Conservation (phyloP, 2,329 filamentous ascomycete genomes). For the Curvularia spicifera region DNA sequence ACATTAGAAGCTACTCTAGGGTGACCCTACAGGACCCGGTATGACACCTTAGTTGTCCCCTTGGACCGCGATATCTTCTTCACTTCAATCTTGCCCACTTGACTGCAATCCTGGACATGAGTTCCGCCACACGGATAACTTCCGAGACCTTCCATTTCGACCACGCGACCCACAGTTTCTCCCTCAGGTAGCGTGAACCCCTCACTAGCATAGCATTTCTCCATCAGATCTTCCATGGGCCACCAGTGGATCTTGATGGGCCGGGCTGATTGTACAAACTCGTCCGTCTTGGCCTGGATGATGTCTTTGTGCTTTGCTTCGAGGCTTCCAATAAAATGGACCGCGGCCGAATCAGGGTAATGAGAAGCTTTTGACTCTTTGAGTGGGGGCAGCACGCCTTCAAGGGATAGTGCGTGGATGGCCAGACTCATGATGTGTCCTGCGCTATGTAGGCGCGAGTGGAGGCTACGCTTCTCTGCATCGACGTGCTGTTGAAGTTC, state of each 20-base stretch:
- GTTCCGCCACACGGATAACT: slow-evolving; percentile 78
- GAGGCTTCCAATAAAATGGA: slow-evolving; percentile 71
- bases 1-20: neutral
- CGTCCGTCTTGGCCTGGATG: slow-evolving; percentile 68
- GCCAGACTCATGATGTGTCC: slow-evolving; percentile 75
- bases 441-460: slow-evolving; percentile 74
- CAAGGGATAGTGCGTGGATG: slow-evolving; percentile 64
- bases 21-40: slow-evolving; percentile 37
- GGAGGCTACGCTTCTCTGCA: slow-evolving; percentile 63
- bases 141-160: slow-evolving; percentile 71
- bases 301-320: slow-evolving; percentile 55
- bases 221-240: slow-evolving; percentile 66
- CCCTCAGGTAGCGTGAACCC: slow-evolving; percentile 40
- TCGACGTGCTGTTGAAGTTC: slow-evolving; percentile 66
- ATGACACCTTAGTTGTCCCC: slow-evolving; percentile 65
- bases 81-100: slow-evolving; percentile 67
- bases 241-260: slow-evolving; percentile 66
- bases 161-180: slow-evolving; percentile 59
- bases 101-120: slow-evolving; percentile 67
- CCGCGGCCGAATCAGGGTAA: slow-evolving; percentile 69
- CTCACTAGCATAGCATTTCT: slow-evolving; percentile 40
- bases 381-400: slow-evolving; percentile 54
- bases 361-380: slow-evolving; percentile 75
- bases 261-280: slow-evolving; percentile 57
- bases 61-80: slow-evolving; percentile 71